phyloP scores from a whole-genome alignment of 768 basidiomycete genomes.

The Phallus indusiatus region DNA sequence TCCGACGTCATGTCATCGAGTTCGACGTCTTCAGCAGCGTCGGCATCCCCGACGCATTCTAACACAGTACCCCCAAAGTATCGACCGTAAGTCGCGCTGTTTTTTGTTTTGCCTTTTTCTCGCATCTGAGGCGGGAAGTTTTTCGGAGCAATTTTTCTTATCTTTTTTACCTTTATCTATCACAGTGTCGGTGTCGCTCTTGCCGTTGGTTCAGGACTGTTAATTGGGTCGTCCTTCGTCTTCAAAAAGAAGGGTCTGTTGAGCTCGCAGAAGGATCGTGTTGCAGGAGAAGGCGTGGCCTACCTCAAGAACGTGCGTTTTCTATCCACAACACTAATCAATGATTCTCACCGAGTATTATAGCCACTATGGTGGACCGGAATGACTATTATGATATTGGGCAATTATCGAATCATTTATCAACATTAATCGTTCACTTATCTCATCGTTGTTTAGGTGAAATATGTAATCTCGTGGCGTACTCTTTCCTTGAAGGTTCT shows the following conservation, averaged over 20 bases:
- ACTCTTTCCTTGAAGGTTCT: slow-evolving; percentile 50
- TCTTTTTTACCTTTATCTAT: neutral
- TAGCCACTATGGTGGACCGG: slow-evolving; percentile 90
- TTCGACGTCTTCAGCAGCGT: neutral
- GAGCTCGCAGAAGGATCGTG: slow-evolving; percentile 70
- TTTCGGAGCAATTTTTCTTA: neutral
- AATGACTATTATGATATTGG: slow-evolving; percentile 92
- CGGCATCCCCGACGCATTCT: neutral
- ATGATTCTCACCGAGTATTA: slow-evolving; percentile 5
- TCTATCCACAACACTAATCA: neutral
- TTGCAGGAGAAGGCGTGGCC: slow-evolving; percentile 77
- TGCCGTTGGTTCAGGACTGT: slow-evolving; percentile 66
- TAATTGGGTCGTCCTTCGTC: slow-evolving; percentile 91
- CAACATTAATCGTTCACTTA: neutral
- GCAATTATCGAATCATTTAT: slow-evolving; percentile 37
- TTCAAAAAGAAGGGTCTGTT: slow-evolving; percentile 96
- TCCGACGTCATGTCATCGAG: neutral
- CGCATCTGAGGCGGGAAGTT: neutral
- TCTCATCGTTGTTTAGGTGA: slow-evolving; percentile 1
- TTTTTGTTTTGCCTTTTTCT: neutral
- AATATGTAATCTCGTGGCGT: slow-evolving; percentile 35
- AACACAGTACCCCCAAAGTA: slow-evolving; percentile 8
- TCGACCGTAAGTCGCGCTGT: slow-evolving; percentile 7
- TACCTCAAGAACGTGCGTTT: slow-evolving; percentile 85
- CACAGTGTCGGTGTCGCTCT: slow-evolving; percentile 72